Evolutionary conservation across 192 early-diverging fungal genomes (phyloP), one percentile per base, ranked within the genome.

Genomic region (Gamsiella multidivaricata): DNA sequence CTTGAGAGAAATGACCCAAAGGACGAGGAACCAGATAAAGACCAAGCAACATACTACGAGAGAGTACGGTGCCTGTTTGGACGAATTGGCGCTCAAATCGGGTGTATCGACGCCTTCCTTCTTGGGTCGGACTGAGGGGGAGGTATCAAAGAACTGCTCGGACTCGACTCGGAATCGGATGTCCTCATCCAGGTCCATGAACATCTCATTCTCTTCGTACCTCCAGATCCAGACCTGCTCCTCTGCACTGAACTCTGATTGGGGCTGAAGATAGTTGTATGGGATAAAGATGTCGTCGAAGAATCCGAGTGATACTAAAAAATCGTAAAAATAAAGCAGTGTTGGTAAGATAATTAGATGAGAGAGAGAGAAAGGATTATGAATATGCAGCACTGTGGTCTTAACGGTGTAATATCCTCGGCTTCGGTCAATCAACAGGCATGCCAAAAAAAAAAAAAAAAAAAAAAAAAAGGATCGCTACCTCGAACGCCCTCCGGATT

Each of bases 261-360:
- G 84, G 0, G 68, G 37, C 25, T 90, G 92, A 74, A 95, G 81
- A 37, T 88, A 81, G 20, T 66, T 70, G 5, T 83, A 73, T 2
- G 96, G 93, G 28, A 98, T 91, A 39, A 81, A 73, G 28, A 98
- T 95, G 79, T 98, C 96, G 80, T 95, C 94, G 81, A 98, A 96
- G 66, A 96, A 98, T 18, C 90, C 93, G 79, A 96, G 82, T 5
- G 93, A 85, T 0, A 96, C 91, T 88, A 83, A 37, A 46, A 39
- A n/a, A n/a, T n/a, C n/a, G n/a, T n/a, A n/a, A n/a, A n/a, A n/a
- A n/a, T n/a, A n/a, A n/a, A n/a, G n/a, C n/a, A n/a, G n/a, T n/a
- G n/a, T n/a, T n/a, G n/a, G n/a, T n/a, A n/a, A n/a, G n/a, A n/a
- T n/a, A n/a, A n/a, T n/a, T n/a, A n/a, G n/a, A n/a, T n/a, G n/a